Base-by-base conservation (phyloP, 129 eudicot genomes). In the Lactuca sativa region DNA sequence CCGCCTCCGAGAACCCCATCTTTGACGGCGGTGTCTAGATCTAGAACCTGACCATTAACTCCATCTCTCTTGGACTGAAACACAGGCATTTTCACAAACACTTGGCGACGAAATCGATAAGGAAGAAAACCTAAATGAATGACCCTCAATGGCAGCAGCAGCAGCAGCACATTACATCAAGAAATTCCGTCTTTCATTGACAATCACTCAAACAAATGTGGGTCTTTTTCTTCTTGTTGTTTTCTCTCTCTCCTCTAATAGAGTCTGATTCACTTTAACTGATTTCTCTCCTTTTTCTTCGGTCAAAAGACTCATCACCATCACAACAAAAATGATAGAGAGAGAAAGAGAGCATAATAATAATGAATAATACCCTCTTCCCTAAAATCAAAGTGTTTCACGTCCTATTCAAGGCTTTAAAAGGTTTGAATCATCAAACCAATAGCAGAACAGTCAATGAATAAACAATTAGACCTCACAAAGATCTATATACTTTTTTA, bases 11-110 rank as follows among this genome's bases (percentile, higher is more conserved):
- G 70, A 59, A 83, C 76, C 52, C 92, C 92, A 72, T 86, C 92
- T 75, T 86, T 86, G 3, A 86, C 92, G 15, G 88, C 92, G 6
- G 92, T 86, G 4, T 83, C 86, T 67, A 86, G 86, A 86, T 86
- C 88, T 61, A 83, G 56, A 32, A 86, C 86, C 43, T 80, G 86
- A 64, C 86, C 77, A 53, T 74, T 78, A 71, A 62, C 78, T 43
- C 85, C 80, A 66, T 74, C 82, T 69, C 75, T 63, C 73, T 56
- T 79, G n/a, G 70, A 56, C 0, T 73, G 71, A 71, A 60, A 82
- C 85, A 82, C 84, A 55, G 83, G 91, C 88, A 86, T 86, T 80
- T 77, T 86, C 56, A 52, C 78, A 69, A 69, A 82, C 72, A 58
- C 63, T 52, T 64, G 62, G 71, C 17, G 56, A 4, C 65, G 21